Evolutionary conservation across 2,329 filamentous ascomycete species (phyloP).

Genomic region (Trichoderma breve): DNA sequence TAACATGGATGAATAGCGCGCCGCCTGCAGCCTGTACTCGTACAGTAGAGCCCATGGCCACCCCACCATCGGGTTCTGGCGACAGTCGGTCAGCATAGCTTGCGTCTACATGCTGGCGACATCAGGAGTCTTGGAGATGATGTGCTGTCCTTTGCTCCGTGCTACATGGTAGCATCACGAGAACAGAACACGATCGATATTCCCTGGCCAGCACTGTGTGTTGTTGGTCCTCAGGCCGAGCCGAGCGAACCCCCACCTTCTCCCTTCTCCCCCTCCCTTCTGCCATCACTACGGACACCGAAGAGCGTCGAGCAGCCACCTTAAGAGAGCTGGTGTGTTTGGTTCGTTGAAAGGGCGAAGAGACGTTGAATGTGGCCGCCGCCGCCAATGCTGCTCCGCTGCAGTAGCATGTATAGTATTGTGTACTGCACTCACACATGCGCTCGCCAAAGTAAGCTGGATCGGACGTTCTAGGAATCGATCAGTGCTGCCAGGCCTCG

Average conservation of each 20-base stretch:
- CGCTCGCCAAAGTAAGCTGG: constrained; percentile 5
- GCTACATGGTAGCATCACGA: constrained; percentile 13
- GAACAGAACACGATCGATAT: background rate
- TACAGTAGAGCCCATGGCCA: background rate
- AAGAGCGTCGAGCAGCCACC: background rate
- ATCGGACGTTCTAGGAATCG: constrained; percentile 15
- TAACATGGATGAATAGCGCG: background rate
- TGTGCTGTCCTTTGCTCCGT: constrained; percentile 14
- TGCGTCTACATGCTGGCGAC: background rate
- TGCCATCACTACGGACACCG: background rate
- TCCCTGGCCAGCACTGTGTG: background rate
- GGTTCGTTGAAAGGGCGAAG: background rate
- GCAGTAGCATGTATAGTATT: background rate
- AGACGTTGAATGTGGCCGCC: background rate
- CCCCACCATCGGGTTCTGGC: constrained; percentile 9
- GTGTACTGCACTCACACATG: background rate
- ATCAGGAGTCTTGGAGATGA: background rate
- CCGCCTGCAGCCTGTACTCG: background rate
- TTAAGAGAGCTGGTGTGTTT: background rate
- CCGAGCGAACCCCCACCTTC: background rate
- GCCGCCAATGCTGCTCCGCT: background rate
- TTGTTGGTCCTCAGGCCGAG: background rate
- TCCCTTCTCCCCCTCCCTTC: background rate
- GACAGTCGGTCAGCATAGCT: constrained; percentile 13
- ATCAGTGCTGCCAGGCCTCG: background rate